phyloP scores from a whole-genome alignment of 805 yeast genomes.

The Sugiyamaella marilandica region DNA sequence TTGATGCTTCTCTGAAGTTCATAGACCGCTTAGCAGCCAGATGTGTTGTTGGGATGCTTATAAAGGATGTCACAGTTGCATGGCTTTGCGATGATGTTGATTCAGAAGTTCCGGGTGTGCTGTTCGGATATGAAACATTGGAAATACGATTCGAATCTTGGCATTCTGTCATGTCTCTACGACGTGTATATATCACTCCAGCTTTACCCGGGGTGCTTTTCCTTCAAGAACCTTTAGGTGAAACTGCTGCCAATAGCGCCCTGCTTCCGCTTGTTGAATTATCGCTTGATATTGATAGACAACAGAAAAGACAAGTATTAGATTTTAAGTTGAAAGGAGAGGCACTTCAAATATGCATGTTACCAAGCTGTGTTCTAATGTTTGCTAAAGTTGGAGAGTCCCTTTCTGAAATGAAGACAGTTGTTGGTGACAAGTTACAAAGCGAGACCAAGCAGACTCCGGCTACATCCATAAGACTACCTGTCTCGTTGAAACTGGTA shows the following conservation, averaged over 20 bases:
- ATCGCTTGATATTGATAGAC: neutral
- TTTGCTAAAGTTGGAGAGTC: slow-evolving; percentile 44
- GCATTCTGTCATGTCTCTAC: slow-evolving; percentile 62
- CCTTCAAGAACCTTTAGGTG: neutral
- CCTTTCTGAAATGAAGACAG: slow-evolving; percentile 32
- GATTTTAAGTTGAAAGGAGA: slow-evolving; percentile 25
- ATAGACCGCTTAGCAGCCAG: slow-evolving; percentile 4
- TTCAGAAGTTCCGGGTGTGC: slow-evolving; percentile 55
- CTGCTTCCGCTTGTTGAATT: slow-evolving; percentile 24
- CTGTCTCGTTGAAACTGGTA: slow-evolving; percentile 16
- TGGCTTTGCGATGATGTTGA: slow-evolving; percentile 57
- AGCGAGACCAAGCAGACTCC: neutral
- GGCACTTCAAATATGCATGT: slow-evolving; percentile 23
- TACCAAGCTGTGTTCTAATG: slow-evolving; percentile 33
- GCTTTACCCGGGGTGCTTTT: slow-evolving; percentile 50
- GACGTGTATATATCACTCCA: slow-evolving; percentile 64
- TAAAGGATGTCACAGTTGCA: slow-evolving; percentile 40
- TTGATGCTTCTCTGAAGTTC: neutral
- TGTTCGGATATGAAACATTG: slow-evolving; percentile 69
- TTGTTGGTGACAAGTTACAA: neutral
- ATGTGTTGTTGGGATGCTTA: neutral
- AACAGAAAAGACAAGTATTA: slow-evolving; percentile 12
- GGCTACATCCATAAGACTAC: slow-evolving; percentile 14
- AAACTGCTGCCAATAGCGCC: slow-evolving; percentile 24
- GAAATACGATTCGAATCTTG: slow-evolving; percentile 59